Base-by-base conservation (phyloP, 805 yeast genomes). In the Candida taoyuanica region DNA sequence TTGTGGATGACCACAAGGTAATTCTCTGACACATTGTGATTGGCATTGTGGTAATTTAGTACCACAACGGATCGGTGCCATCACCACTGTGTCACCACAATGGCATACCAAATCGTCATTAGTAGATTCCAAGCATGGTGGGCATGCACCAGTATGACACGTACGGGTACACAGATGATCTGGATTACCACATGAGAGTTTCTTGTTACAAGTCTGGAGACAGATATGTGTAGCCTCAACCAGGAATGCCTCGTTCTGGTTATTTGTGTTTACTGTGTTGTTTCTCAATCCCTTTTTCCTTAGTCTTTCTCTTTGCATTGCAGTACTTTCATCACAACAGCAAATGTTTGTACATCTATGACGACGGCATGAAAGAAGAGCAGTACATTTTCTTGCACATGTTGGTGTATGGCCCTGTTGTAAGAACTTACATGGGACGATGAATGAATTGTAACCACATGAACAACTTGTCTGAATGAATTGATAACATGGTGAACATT, bases 41-140 rank as follows among this genome's bases (percentile, higher is more conserved):
- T 65, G 67, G 61, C 96, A 86, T 9, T 68, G 69, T 4, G 82
- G 82, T 24, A 84, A 55, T 31, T 60, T 67, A 0, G 85, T 75
- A 12, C 95, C 95, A 63, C 96, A 86, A 47, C 95, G 65, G 8
- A 85, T 86, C 0, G 96, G 96, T 0, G 95, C 95, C 16, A 70
- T 71, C 5, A 86, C 68, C 3, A 83, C 71, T 0, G 95, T 86
- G 46, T 71, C 68, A 3, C 95, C 95, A 65, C 96, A 86, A 34
- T 81, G 72, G 54, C 96, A 86, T 3, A 77, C 73, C 48, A 84
- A 63, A 55, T 86, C 95, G 15, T 84, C 86, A 29, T 79, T 74
- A n/a, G 83, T 72, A 5, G 91, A 80, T 52, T 85, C 94, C 34
- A 84, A 57, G 56, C 96, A 86, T 11, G 88, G 83, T 4, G 78